Percentiles rank a stretch among this genome's conserved stretches.
Evolutionary conservation across 306 rosid species (phyloP).

Genomic region (Dalbergia cultrata): DNA sequence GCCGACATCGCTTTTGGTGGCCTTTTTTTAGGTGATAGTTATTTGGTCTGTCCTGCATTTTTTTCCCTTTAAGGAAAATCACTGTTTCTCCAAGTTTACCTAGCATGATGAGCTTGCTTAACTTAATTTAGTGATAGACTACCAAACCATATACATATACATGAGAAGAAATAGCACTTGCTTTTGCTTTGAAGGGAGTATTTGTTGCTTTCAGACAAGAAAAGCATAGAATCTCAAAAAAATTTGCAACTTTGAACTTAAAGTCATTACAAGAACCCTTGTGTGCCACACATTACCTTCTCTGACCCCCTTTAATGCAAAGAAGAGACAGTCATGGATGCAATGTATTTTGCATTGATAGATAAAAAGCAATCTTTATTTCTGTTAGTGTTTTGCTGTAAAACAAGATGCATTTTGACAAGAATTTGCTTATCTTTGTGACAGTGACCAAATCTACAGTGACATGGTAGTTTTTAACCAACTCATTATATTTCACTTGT

Average conservation of each 20-base stretch:
- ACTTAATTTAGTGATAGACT: constrained; percentile 26
- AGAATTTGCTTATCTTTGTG: constrained; percentile 4
- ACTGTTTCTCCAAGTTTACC: constrained; percentile 8
- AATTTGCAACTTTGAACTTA: not conserved
- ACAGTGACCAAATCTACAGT: constrained; percentile 20
- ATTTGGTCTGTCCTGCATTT: not conserved
- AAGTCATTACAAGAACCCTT: not conserved
- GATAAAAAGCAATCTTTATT: constrained; percentile 15
- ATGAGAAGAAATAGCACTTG: constrained; percentile 12
- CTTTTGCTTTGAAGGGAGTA: constrained; percentile 9
- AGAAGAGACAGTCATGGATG: not conserved
- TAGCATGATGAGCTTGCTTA: constrained; percentile 4
- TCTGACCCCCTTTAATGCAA: not conserved
- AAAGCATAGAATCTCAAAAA: not conserved
- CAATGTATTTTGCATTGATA: not conserved
- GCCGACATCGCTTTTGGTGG: not conserved
- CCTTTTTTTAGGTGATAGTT: not conserved
- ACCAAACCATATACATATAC: not conserved
- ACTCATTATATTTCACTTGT: constrained; percentile 42
- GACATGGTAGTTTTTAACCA: not conserved
- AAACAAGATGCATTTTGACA: constrained; percentile 8
- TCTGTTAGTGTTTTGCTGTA: not conserved
- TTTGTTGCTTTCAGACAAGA: not conserved
- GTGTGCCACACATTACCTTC: constrained; percentile 9
- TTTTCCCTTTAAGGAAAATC: not conserved